Evolutionary conservation across 106 monocot species (phyloP).

Genomic region (Allium cepa): DNA sequence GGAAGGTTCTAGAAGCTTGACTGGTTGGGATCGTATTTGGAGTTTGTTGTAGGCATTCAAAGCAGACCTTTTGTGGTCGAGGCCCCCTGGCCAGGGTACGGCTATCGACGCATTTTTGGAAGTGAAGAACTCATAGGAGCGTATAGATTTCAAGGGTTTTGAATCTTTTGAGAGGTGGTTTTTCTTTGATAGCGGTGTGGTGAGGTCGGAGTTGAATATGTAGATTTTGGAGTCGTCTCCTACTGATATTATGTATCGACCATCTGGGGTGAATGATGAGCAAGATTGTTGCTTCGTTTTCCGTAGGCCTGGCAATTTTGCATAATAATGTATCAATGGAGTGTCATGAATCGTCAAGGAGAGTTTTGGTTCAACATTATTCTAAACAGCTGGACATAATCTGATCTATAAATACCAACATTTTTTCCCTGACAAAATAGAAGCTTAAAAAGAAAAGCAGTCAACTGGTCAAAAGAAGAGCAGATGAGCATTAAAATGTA

Average conservation of each 20-base stretch:
- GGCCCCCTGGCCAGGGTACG: constrained; percentile 45
- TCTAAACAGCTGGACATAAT: too few relatives aligned
- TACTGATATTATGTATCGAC: constrained; percentile 64
- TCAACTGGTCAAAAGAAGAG: too few relatives aligned
- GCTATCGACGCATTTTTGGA: constrained; percentile 54
- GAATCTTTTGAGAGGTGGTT: constrained; percentile 2
- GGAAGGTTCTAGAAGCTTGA: constrained; percentile 21
- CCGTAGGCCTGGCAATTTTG: constrained; percentile 31
- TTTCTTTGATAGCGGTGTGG: constrained; percentile 1
- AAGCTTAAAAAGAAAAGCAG: too few relatives aligned
- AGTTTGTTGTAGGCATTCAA: background rate
- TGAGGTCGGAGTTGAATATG: constrained; percentile 50
- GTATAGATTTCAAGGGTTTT: constrained; percentile 21
- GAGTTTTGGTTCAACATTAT: too few relatives aligned
- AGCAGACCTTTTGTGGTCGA: background rate
- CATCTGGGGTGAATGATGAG: constrained; percentile 79
- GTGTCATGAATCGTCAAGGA: too few relatives aligned
- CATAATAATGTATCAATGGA: too few relatives aligned
- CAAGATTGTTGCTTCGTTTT: constrained; percentile 44
- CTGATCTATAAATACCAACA: too few relatives aligned
- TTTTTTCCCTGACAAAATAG: too few relatives aligned
- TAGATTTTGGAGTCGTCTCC: constrained; percentile 64
- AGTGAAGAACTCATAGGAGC: constrained; percentile 57
- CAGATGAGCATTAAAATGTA: too few relatives aligned
- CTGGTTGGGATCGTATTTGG: constrained; percentile 6